Conservation (phyloP, 1,284 basidiomycete species). For the Sanghuangporus baumii region DNA sequence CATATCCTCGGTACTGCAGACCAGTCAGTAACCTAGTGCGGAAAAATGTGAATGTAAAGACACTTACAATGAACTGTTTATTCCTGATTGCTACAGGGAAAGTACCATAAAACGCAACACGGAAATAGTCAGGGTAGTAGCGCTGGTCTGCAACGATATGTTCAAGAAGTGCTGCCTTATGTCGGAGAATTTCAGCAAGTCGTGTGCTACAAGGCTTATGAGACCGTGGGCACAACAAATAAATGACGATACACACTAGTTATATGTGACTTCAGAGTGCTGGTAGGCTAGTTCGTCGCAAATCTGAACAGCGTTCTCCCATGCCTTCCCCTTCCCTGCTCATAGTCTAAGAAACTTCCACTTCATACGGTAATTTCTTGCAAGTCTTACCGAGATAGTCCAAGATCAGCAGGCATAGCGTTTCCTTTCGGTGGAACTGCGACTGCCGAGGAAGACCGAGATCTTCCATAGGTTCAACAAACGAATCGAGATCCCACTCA, state of each 20-base stretch:
- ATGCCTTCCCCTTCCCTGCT: slow-evolving; percentile 89
- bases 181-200: slow-evolving; percentile 78
- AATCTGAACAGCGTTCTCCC: slow-evolving; percentile 90
- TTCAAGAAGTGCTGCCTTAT: slow-evolving; percentile 80
- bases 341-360: slow-evolving; percentile 6
- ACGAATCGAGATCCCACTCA: slow-evolving; percentile 78
- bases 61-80: slow-evolving; percentile 80
- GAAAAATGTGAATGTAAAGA: neutral
- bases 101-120: slow-evolving; percentile 89
- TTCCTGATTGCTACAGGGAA: slow-evolving; percentile 81
- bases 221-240: slow-evolving; percentile 5
- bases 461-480: slow-evolving; percentile 82
- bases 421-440: slow-evolving; percentile 92
- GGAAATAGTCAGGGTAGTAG: slow-evolving; percentile 89
- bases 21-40: slow-evolving; percentile 9
- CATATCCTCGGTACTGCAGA: slow-evolving; percentile 79
- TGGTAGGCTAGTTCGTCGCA: slow-evolving; percentile 86
- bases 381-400: slow-evolving; percentile 70
- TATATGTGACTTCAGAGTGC: slow-evolving; percentile 83
- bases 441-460: slow-evolving; percentile 88
- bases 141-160: slow-evolving; percentile 79
- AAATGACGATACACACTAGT: slow-evolving; percentile 59
- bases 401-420: slow-evolving; percentile 77
- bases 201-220: slow-evolving; percentile 45
- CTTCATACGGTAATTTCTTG: neutral